These are phyloP conservation scores for Exophiala aquamarina DNA, from an alignment of 2,329 filamentous ascomycete genomes.

Conservation along the genomic window DNA sequence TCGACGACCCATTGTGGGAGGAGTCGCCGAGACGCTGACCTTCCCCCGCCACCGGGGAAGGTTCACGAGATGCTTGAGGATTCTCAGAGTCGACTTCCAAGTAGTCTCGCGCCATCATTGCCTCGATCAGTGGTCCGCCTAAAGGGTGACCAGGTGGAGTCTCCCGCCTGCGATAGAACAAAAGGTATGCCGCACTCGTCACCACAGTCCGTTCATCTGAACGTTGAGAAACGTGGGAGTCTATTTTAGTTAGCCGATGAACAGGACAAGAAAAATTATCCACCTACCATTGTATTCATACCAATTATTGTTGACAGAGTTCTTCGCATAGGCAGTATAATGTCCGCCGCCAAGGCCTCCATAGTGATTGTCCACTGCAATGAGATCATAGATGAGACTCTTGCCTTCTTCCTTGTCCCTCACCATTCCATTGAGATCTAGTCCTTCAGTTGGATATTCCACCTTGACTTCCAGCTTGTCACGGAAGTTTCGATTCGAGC, in stretches of 20 bases:
- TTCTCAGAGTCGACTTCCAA: slow-evolving; percentile 50
- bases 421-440: slow-evolving; percentile 79
- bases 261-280: background rate
- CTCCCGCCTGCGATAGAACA: slow-evolving; percentile 85
- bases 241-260: slow-evolving; percentile 54
- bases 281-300: slow-evolving; percentile 92
- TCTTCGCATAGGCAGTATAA: slow-evolving; percentile 92
- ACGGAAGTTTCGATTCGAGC: slow-evolving; percentile 74
- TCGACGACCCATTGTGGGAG: slow-evolving; percentile 89
- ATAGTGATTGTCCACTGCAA: slow-evolving; percentile 94
- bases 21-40: slow-evolving; percentile 82
- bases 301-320: slow-evolving; percentile 86
- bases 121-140: slow-evolving; percentile 72
- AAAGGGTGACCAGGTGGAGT: slow-evolving; percentile 64
- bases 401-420: slow-evolving; percentile 79
- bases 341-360: slow-evolving; percentile 92
- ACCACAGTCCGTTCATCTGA: slow-evolving; percentile 64
- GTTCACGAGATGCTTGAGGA: slow-evolving; percentile 41
- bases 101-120: slow-evolving; percentile 65
- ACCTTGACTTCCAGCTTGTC: slow-evolving; percentile 92
- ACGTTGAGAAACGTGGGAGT: slow-evolving; percentile 68
- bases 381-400: slow-evolving; percentile 83
- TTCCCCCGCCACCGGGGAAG: slow-evolving; percentile 68
- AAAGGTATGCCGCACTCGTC: slow-evolving; percentile 78
- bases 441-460: slow-evolving; percentile 83